Base-by-base conservation (phyloP, 371 early-diverging fungal genomes). In the Mortierella sp. region DNA sequence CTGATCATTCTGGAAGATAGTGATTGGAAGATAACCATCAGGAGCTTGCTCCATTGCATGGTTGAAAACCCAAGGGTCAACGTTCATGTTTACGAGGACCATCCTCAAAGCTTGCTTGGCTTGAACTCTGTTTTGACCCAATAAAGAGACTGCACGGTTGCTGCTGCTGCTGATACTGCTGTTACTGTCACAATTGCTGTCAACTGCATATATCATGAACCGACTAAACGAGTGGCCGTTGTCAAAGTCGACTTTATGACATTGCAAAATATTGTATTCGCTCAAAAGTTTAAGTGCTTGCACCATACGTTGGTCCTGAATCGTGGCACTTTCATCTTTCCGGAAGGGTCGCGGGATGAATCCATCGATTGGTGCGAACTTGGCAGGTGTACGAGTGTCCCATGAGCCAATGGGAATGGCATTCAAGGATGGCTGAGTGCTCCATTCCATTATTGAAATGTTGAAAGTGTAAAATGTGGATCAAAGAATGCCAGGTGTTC, bases 81-180 rank as follows among this genome's bases (percentile, higher is more conserved):
- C 55, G 32, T 75, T 75, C 68, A 75, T 75, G 51, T 68, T 68
- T 9, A 75, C 47, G 5, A 75, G 65, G 17, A 75, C 69, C 64
- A 64, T 64, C 2, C 55, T 32, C 29, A 75, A 26, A 1, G 75
- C 69, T 15, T 22, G 45, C 40, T 49, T 63, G 32, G 45, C 51
- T 19, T 47, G 54, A 47, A 17, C 23, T 49, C 13, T 9, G 51
- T 2, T 17, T 31, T 10, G 47, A 10, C 49, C 26, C 12, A 32
- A 35, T 29, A 26, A 15, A 23, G 13, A 15, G 37, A 19, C 53
- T 3, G 43, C 1, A n/a, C 8, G 35, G 3, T 28, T 7, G n/a
- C 42, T 8, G 55, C 10, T 32, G 10, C 17, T 4, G 32, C 10
- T 35, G 34, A 22, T 3, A 43, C 8, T 32, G 42, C 13, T 26